Conservation (phyloP, 2,329 filamentous ascomycete species). For the Tolypocladium nubicola region DNA sequence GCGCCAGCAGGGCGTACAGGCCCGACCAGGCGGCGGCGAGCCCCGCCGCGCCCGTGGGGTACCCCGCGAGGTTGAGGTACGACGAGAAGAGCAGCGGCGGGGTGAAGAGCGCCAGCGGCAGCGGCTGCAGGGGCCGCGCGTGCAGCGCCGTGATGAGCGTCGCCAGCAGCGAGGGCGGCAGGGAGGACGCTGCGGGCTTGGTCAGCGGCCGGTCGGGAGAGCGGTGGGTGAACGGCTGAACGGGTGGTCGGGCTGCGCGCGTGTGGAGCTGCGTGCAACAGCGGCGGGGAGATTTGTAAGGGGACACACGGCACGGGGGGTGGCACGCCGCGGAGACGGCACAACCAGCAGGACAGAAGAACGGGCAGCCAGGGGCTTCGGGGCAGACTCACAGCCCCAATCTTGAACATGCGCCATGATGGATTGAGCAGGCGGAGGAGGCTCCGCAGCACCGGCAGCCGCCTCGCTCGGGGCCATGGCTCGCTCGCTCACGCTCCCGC, state of each 20-base stretch:
- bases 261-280: background rate
- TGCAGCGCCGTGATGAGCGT: conserved; percentile 47
- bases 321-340: background rate
- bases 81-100: conserved; percentile 43
- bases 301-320: background rate
- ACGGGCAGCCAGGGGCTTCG: background rate
- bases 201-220: background rate
- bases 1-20: conserved; percentile 44
- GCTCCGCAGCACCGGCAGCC: background rate
- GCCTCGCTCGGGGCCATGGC: background rate
- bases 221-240: background rate
- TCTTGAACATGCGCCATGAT: conserved; percentile 25
- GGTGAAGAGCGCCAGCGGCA: conserved; percentile 41
- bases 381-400: conserved; percentile 37
- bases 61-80: conserved; percentile 50
- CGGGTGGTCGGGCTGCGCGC: background rate
- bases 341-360: background rate
- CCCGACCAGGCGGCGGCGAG: conserved; percentile 46
- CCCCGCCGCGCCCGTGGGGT: conserved; percentile 45
- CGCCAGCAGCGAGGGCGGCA: conserved; percentile 44
- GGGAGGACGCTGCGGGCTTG: conserved; percentile 32
- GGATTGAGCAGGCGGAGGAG: conserved; percentile 17
- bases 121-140: conserved; percentile 38
- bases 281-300: background rate
- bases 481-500: background rate